Conservation (phyloP, 2,329 filamentous ascomycete genomes). For the Capronia epimyces region DNA sequence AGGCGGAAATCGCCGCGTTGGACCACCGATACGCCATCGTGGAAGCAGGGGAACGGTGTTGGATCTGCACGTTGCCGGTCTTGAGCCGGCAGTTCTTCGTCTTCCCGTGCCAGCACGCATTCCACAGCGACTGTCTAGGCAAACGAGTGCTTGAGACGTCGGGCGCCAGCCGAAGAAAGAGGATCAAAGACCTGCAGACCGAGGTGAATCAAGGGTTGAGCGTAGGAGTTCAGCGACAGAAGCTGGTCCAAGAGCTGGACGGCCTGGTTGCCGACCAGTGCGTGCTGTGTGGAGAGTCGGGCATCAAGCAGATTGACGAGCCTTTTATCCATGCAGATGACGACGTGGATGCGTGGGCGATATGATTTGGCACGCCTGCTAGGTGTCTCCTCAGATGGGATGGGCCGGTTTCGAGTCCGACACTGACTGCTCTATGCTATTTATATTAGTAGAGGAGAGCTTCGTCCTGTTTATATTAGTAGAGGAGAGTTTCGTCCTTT, state of each 20-base stretch:
- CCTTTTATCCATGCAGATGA: constrained; percentile 76
- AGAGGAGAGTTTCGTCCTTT: no score
- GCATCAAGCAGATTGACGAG: constrained; percentile 89
- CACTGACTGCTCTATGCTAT: no score
- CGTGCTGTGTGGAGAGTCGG: constrained; percentile 89
- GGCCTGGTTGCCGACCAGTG: constrained; percentile 85
- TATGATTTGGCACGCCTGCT: constrained; percentile 42
- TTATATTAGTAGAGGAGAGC: no score
- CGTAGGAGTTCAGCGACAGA: constrained; percentile 66
- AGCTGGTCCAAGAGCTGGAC: constrained; percentile 81
- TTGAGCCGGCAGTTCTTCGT: constrained; percentile 94
- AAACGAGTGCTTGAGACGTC: constrained; percentile 77
- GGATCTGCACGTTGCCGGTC: constrained; percentile 77
- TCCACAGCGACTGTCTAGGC: constrained; percentile 91
- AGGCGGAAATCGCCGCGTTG: constrained; percentile 34
- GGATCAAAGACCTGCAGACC: constrained; percentile 79
- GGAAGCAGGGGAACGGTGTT: constrained; percentile 91
- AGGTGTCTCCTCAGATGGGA: no score
- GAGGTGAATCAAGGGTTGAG: constrained; percentile 73
- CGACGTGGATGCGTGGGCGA: constrained; percentile 72
- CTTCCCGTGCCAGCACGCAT: constrained; percentile 96
- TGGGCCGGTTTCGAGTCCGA: no score
- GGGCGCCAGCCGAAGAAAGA: constrained; percentile 66
- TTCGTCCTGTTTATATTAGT: no score
- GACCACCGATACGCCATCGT: constrained; percentile 78